Base-by-base conservation (phyloP, 306 rosid species). In the Inga leiocalycina region DNA sequence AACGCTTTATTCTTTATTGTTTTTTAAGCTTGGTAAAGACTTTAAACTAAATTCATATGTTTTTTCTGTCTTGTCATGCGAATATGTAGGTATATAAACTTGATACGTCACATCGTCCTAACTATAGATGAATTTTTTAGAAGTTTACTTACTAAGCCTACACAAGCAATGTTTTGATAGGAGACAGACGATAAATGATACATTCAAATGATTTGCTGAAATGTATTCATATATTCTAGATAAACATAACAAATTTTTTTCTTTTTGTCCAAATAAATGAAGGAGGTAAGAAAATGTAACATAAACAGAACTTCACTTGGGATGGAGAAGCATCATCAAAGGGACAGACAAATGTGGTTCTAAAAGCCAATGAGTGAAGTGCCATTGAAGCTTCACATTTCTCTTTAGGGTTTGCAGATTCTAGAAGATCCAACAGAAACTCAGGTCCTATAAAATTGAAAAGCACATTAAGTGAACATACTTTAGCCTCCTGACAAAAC, bases 301-400 rank as follows among this genome's bases (percentile, higher is more conserved):
- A 27, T 27, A 34, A 34, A 34, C 35, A 34, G 64, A 46, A 37
- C 73, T 68, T 73, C 74, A 89, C 99, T 97, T 92, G 93, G 57
- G 98, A 93, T 49, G 89, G 93, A 62, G 97, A 93, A 84, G 93
- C 94, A 56, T 87, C 91, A 88, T 92, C 95, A 34, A 34, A 34
- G 54, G 87, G 92, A 85, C 97, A 88, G 80, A 86, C 86, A 74
- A 89, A 61, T 82, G 54, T 81, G 80, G 91, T 85, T 91, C 90
- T 91, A 80, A 85, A 71, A 34, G 97, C 97, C 85, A 96, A 84
- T 84, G 84, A 88, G 86, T 87, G 88, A 68, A 96, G 87, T 10
- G 99, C 99, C 78, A 79, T 86, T 9, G 99, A 95, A 85, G 90
- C 98, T 78, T 87, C 94, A 73, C 88, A 82, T 82, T 90, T 92